These are phyloP conservation scores for Warburgia ugandensis DNA, from an alignment of 164 flowering plant genomes.

Conservation along the genomic window DNA sequence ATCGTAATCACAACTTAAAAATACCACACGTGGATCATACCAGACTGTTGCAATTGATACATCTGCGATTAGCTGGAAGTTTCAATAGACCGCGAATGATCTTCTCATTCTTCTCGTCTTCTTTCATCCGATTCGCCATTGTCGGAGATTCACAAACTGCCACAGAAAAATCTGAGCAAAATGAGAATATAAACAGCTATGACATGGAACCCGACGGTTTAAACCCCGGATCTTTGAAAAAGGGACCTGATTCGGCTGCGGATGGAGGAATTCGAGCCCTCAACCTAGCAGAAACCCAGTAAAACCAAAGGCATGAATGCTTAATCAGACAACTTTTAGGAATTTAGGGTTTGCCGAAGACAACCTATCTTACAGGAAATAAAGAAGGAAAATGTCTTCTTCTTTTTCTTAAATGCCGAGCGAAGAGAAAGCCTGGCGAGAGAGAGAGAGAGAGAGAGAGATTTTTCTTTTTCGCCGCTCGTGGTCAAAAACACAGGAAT, in stretches of 20 bases:
- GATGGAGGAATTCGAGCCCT: conserved; percentile 1
- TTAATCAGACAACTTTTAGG: conserved; percentile 1
- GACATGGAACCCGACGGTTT: background rate
- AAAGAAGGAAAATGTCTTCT: conserved; percentile 7
- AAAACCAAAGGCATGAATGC: conserved; percentile 5
- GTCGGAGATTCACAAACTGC: conserved; percentile 4
- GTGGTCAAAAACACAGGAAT: conserved; percentile 10
- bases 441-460: conserved; percentile 1
- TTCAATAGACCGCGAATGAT: conserved; percentile 78
- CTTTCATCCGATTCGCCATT: conserved; percentile 83
- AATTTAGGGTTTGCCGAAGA: conserved; percentile 4
- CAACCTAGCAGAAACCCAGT: conserved; percentile 9
- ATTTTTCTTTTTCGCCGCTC: background rate
- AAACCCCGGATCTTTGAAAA: background rate
- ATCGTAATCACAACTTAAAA: too few species aligned
- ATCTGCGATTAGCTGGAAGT: conserved; percentile 64
- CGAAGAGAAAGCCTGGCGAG: background rate
- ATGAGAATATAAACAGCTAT: background rate
- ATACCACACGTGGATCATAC: too few species aligned
- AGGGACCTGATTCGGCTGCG: conserved; percentile 2
- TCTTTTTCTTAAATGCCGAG: background rate
- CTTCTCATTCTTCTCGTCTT: conserved; percentile 87
- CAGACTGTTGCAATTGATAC: conserved; percentile 87
- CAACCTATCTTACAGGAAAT: conserved; percentile 3
- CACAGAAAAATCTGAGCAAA: background rate